Percentiles rank a stretch among this genome's conserved stretches.
Evolutionary conservation across 73 alveolate genomes (phyloP).

Genomic region (Tetrahymena borealis): DNA sequence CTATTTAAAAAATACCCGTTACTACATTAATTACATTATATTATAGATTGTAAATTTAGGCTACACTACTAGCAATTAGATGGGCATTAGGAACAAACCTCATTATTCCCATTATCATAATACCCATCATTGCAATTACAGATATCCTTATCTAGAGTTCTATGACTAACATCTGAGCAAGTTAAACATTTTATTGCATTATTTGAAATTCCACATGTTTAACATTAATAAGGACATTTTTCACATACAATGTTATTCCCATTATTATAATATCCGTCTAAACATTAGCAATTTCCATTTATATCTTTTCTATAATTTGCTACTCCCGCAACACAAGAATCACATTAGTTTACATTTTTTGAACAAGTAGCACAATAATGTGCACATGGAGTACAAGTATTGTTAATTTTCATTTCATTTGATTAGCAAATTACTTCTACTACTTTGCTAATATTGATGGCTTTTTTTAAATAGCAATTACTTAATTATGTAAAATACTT

Average conservation of each 20-base stretch:
- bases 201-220: background rate
- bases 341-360: background rate
- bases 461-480: background rate
- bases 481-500: too few species aligned
- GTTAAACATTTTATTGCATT: background rate
- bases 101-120: background rate
- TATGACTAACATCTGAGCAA: background rate
- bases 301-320: background rate
- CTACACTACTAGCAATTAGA: background rate
- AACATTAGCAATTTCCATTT: background rate
- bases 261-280: background rate
- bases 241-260: background rate
- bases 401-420: background rate
- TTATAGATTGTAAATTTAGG: background rate
- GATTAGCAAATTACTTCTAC: background rate
- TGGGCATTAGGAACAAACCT: background rate
- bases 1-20: background rate
- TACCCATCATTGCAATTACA: background rate
- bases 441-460: background rate
- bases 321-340: background rate
- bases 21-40: background rate
- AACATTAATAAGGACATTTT: background rate
- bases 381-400: background rate
- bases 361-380: background rate
- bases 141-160: background rate